A percentile compares a stretch with the other conserved stretches of the same genome.
Conservation (phyloP, 305 asterid genomes). For the Lippia alba region DNA sequence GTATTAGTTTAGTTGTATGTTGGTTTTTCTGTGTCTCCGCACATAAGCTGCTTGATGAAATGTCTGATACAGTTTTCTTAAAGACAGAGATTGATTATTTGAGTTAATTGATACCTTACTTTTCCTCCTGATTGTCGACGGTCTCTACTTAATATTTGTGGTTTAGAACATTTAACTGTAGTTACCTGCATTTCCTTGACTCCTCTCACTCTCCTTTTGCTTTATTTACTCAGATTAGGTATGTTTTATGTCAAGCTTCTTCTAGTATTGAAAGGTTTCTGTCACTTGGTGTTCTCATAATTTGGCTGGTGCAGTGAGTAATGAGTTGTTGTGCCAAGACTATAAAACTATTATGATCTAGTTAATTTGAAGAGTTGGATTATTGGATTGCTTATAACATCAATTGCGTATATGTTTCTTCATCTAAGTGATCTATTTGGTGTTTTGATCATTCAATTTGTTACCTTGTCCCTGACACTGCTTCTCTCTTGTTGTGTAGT, state of each 20-base stretch:
- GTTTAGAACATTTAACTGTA: background rate
- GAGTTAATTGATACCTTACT: background rate
- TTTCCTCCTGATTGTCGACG: background rate
- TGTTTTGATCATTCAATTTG: background rate
- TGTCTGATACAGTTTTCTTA: slow-evolving; percentile 38
- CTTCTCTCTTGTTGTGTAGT: slow-evolving; percentile 22
- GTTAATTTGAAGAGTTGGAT: background rate
- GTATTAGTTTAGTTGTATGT: background rate
- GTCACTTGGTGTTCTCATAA: background rate
- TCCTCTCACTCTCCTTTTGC: background rate
- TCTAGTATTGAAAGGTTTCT: background rate
- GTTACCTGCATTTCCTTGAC: slow-evolving; percentile 15
- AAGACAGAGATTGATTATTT: background rate
- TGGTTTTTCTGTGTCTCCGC: background rate
- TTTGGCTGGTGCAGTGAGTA: too few relatives aligned
- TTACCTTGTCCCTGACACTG: slow-evolving; percentile 6
- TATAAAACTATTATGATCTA: background rate
- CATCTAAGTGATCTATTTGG: background rate
- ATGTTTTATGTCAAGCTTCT: background rate
- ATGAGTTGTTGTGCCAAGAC: background rate
- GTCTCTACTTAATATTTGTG: background rate
- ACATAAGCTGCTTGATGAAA: slow-evolving; percentile 32
- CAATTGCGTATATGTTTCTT: background rate
- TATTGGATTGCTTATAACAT: background rate
- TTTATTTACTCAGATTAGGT: background rate